These are phyloP conservation scores for Dryas integrifolia DNA, from an alignment of 331 rosid genomes.

Conservation along the genomic window DNA sequence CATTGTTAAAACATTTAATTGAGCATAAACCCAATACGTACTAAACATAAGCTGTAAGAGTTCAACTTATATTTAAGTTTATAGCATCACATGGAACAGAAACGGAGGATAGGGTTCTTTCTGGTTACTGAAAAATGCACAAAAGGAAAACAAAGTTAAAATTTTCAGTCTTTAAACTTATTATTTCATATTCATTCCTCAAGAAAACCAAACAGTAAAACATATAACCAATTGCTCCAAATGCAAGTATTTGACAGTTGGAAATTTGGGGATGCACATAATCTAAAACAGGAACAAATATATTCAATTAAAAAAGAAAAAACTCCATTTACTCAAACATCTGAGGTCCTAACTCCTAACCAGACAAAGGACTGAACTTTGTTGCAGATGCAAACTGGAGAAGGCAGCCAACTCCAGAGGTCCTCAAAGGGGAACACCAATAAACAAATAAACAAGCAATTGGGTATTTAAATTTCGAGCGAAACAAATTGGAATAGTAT, in stretches of 20 bases:
- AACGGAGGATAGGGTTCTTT: background rate
- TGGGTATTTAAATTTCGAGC: constrained; percentile 2
- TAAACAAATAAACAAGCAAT: background rate
- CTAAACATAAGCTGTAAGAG: background rate
- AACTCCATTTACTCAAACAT: background rate
- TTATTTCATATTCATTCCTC: background rate
- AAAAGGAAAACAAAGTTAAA: background rate
- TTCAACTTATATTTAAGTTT: background rate
- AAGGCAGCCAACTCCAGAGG: background rate
- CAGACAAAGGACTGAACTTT: background rate
- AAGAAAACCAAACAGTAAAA: background rate
- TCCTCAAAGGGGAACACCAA: background rate
- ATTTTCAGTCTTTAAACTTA: background rate
- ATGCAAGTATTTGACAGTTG: background rate
- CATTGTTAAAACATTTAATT: background rate
- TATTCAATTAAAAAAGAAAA: no score
- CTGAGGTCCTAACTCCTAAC: constrained; percentile 7
- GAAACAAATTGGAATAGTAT: background rate
- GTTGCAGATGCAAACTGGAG: background rate
- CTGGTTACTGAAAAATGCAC: background rate
- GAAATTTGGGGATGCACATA: background rate
- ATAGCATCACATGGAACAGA: background rate
- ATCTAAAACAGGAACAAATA: no score
- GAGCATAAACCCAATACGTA: background rate
- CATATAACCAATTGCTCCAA: background rate